Evolutionary conservation across 257 asterid species (phyloP).

Genomic region (Forsythia suspensa): DNA sequence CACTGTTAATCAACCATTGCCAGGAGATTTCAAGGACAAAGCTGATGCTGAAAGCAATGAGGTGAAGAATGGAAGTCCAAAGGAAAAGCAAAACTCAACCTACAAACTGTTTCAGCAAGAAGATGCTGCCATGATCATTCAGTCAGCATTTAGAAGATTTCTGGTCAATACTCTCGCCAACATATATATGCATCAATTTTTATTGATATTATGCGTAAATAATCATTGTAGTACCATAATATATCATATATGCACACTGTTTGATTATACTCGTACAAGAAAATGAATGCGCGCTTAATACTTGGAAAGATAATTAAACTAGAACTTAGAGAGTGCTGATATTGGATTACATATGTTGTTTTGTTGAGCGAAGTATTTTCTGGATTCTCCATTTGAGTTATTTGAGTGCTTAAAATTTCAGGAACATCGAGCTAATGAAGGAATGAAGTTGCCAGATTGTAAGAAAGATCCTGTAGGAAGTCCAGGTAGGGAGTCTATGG

Average conservation of each 20-base stretch:
- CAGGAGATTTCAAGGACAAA: slow-evolving; percentile 2
- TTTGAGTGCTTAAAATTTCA: slow-evolving; percentile 17
- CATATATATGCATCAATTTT: not conserved
- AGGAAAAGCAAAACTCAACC: slow-evolving; percentile 36
- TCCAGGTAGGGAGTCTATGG: slow-evolving; percentile 45
- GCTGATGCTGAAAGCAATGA: not conserved
- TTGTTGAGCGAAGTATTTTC: not conserved
- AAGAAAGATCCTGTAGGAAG: slow-evolving; percentile 19
- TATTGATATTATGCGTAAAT: not conserved
- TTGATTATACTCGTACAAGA: not conserved
- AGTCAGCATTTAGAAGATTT: slow-evolving; percentile 54
- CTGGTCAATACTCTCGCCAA: slow-evolving; percentile 27
- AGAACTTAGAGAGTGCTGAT: not conserved
- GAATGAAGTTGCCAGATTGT: slow-evolving; percentile 1
- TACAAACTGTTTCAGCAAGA: slow-evolving; percentile 44
- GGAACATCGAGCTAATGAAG: slow-evolving; percentile 34
- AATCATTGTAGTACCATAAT: not conserved
- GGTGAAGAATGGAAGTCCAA: not conserved
- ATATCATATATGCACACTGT: not conserved
- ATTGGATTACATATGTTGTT: not conserved
- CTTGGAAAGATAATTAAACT: not conserved
- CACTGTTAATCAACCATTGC: slow-evolving; percentile 48
- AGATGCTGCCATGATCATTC: slow-evolving; percentile 58
- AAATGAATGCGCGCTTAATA: not conserved
- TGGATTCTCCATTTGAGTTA: not conserved